phyloP scores from a whole-genome alignment of 2,329 filamentous ascomycete species.

The Diaporthe citriasiana region DNA sequence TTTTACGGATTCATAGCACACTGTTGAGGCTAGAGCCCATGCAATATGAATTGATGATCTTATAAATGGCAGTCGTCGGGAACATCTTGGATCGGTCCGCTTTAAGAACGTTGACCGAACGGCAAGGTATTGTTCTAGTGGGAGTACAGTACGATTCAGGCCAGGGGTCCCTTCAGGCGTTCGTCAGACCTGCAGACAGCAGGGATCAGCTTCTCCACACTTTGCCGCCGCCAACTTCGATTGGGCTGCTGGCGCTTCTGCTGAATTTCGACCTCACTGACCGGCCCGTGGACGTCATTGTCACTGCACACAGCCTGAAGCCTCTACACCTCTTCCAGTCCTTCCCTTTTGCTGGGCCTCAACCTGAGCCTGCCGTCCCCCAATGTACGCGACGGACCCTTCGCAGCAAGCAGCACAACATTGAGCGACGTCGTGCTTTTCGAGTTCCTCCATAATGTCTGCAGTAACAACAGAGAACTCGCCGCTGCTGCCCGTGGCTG shows the following conservation, averaged over 20 bases:
- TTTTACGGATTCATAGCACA: neutral
- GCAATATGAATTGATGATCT: neutral
- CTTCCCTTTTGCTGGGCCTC: slow-evolving; percentile 19
- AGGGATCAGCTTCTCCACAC: slow-evolving; percentile 31
- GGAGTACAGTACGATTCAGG: slow-evolving; percentile 10
- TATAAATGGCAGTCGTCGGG: too few species aligned
- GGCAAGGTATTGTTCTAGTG: neutral
- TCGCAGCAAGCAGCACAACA: slow-evolving; percentile 5
- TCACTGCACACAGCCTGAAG: neutral
- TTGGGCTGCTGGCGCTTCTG: slow-evolving; percentile 8
- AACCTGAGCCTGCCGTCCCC: slow-evolving; percentile 25
- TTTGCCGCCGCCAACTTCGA: slow-evolving; percentile 19
- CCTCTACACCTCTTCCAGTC: neutral
- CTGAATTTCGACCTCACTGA: slow-evolving; percentile 32
- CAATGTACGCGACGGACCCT: slow-evolving; percentile 9
- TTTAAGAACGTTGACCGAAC: neutral
- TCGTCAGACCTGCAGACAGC: slow-evolving; percentile 32
- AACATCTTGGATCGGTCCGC: neutral
- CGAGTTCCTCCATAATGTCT: slow-evolving; percentile 32
- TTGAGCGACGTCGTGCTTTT: slow-evolving; percentile 9
- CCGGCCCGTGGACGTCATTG: slow-evolving; percentile 29
- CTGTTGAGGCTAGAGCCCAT: neutral
- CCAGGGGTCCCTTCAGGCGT: slow-evolving; percentile 10
- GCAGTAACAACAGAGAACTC: slow-evolving; percentile 44
- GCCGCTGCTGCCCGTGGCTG: slow-evolving; percentile 46